Evolutionary conservation across 1,284 basidiomycete genomes (phyloP).

Genomic region (Spongiforma sp.): DNA sequence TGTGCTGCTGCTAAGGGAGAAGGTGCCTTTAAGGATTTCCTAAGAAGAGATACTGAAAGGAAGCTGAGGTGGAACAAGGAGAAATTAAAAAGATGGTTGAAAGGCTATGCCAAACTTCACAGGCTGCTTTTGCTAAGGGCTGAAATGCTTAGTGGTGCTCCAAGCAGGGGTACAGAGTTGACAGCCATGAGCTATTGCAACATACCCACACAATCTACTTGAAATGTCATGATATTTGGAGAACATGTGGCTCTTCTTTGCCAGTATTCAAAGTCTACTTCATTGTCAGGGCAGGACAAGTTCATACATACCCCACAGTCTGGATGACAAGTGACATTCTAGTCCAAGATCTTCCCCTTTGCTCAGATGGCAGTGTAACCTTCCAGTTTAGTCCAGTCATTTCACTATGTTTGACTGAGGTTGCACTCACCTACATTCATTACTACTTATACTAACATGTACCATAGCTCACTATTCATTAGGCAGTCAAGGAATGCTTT

Average conservation of each 20-base stretch:
- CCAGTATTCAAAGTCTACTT: slow-evolving; percentile 33
- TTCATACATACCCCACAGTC: slow-evolving; percentile 38
- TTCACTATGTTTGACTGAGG: too few relatives aligned
- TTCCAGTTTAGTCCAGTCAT: too few relatives aligned
- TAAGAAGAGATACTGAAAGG: neutral
- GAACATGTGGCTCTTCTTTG: slow-evolving; percentile 23
- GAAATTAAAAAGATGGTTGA: slow-evolving; percentile 20
- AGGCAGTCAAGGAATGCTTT: slow-evolving; percentile 12
- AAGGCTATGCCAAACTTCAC: slow-evolving; percentile 19
- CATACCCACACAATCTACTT: neutral
- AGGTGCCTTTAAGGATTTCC: neutral
- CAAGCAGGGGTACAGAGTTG: slow-evolving; percentile 31
- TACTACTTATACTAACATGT: too few relatives aligned
- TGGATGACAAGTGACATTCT: slow-evolving; percentile 33
- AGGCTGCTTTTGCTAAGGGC: slow-evolving; percentile 12
- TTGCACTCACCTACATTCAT: too few relatives aligned
- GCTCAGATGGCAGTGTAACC: slow-evolving; percentile 30
- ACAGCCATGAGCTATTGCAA: slow-evolving; percentile 24
- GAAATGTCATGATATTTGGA: slow-evolving; percentile 28
- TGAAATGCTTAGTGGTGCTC: slow-evolving; percentile 28
- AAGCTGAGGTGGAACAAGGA: slow-evolving; percentile 16
- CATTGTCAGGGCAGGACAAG: slow-evolving; percentile 27
- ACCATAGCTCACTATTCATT: too few relatives aligned
- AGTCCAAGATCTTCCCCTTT: slow-evolving; percentile 35
- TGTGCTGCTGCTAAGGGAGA: neutral